A percentile compares a stretch with the other conserved stretches of the same genome.
These are phyloP conservation scores for Syzygium jambos DNA, from an alignment of 345 rosid genomes.

Conservation along the genomic window DNA sequence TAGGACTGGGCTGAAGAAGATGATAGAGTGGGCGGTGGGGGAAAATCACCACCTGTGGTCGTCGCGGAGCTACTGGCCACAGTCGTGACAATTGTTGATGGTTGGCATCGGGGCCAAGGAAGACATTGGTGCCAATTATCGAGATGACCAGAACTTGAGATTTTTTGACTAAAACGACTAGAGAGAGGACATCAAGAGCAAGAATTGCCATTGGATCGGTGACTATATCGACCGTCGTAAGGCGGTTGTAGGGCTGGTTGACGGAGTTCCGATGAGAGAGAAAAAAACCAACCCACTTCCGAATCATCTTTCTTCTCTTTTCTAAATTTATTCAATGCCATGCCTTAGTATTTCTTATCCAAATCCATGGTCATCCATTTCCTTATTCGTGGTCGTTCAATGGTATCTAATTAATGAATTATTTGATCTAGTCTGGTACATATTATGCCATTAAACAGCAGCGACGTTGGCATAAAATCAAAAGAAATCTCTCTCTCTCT, in stretches of 20 bases:
- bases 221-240: background rate
- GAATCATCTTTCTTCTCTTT: background rate
- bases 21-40: background rate
- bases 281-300: background rate
- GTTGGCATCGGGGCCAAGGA: background rate
- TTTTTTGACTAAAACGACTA: background rate
- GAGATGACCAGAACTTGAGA: background rate
- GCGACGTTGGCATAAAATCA: too few relatives aligned
- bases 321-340: background rate
- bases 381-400: background rate
- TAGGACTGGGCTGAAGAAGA: background rate
- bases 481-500: too few relatives aligned
- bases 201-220: background rate
- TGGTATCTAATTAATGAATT: background rate
- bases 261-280: background rate
- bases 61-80: background rate
- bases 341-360: background rate
- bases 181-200: background rate
- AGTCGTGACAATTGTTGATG: background rate
- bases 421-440: background rate
- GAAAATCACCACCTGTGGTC: background rate
- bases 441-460: too few relatives aligned
- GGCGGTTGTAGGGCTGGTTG: background rate
- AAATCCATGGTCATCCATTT: background rate
- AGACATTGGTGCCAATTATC: background rate